These are phyloP conservation scores for Lactifluus piperatus DNA, from an alignment of 768 basidiomycete genomes.

Conservation along the genomic window DNA sequence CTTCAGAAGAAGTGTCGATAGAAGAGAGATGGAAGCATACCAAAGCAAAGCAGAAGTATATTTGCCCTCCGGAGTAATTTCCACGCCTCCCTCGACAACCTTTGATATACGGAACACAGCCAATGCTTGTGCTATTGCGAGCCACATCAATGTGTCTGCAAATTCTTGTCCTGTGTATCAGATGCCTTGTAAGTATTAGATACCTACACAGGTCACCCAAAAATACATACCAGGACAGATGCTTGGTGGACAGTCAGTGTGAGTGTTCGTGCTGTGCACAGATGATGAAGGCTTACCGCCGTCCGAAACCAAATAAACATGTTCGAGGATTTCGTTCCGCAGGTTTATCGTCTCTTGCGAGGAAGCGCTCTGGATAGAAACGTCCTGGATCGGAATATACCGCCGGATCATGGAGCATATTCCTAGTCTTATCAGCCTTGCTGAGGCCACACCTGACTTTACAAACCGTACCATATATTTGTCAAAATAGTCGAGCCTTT, in stretches of 20 bases:
- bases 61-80: neutral
- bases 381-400: too few relatives aligned
- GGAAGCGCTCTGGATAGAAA: too few relatives aligned
- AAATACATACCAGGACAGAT: slow-evolving; percentile 5
- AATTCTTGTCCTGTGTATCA: slow-evolving; percentile 1
- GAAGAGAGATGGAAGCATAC: neutral
- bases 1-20: neutral
- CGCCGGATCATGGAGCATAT: too few relatives aligned
- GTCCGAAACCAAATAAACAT: too few relatives aligned
- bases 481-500: too few relatives aligned
- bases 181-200: neutral
- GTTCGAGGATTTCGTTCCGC: too few relatives aligned
- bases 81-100: slow-evolving; percentile 4
- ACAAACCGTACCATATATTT: too few relatives aligned
- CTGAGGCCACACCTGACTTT: too few relatives aligned
- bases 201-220: too few relatives aligned
- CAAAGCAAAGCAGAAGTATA: neutral
- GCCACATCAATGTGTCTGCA: slow-evolving; percentile 9
- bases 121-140: slow-evolving; percentile 1
- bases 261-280: neutral
- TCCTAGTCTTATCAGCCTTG: too few relatives aligned
- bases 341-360: too few relatives aligned
- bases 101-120: slow-evolving; percentile 12
- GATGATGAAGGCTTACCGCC: too few relatives aligned
- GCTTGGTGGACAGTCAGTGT: neutral